These are phyloP conservation scores for Dendrocalamus sinicus DNA, from an alignment of 176 grass and related monocot species.

Conservation along the genomic window DNA sequence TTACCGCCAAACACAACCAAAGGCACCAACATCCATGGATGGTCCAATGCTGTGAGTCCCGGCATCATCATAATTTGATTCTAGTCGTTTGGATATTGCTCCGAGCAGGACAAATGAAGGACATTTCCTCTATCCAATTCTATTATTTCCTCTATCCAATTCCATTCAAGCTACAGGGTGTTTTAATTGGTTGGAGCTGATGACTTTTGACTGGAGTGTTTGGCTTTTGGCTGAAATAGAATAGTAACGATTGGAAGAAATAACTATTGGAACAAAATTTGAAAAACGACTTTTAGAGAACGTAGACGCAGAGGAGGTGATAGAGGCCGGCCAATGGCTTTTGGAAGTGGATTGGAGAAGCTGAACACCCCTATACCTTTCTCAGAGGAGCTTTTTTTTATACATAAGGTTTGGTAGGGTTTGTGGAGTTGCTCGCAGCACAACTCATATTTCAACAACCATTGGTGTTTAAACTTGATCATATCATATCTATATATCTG, in stretches of 20 bases:
- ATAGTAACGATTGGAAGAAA: no score
- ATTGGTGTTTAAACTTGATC: not conserved
- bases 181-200: no score
- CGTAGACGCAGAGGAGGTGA: no score
- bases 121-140: constrained; percentile 5
- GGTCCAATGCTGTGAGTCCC: constrained; percentile 1
- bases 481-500: not conserved
- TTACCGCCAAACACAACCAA: constrained; percentile 43
- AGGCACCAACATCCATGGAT: not conserved
- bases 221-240: no score
- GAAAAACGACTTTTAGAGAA: no score
- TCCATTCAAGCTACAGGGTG: not conserved
- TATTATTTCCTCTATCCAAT: constrained; percentile 2
- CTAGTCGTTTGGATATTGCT: not conserved
- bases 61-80: constrained; percentile 31
- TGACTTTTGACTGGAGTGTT: no score
- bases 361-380: not conserved
- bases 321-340: no score
- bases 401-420: constrained; percentile 1
- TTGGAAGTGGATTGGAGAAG: no score
- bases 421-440: constrained; percentile 43
- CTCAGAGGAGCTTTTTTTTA: not conserved
- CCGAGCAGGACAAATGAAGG: not conserved
- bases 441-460: not conserved
- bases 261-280: no score